Evolutionary conservation across 495 filamentous ascomycete genomes (phyloP).

Genomic region (Aspergillus wentii): DNA sequence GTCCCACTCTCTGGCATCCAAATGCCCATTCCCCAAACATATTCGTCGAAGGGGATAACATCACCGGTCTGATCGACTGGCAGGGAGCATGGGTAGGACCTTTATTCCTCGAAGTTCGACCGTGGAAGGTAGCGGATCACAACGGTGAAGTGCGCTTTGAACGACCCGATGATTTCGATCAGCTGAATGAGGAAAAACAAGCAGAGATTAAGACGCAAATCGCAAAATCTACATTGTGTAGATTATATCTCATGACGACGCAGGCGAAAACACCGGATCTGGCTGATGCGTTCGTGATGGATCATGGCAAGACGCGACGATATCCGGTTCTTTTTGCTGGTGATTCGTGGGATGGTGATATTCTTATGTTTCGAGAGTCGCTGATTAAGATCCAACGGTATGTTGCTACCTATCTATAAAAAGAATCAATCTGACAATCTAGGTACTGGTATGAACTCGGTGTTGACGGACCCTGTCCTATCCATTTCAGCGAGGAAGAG

Average conservation of each 20-base stretch:
- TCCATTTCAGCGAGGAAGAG: constrained; percentile 20
- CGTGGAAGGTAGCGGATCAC: constrained; percentile 20
- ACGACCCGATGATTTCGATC: constrained; percentile 17
- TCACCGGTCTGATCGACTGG: constrained; percentile 32
- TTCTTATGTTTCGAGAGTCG: constrained; percentile 20
- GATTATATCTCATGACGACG: no score
- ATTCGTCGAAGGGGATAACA: constrained; percentile 20
- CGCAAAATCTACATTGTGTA: no score
- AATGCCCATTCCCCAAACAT: constrained; percentile 33
- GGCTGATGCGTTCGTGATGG: constrained; percentile 7
- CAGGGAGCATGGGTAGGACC: constrained; percentile 20
- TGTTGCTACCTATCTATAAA: no score
- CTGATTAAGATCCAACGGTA: constrained; percentile 19
- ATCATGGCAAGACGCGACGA: constrained; percentile 10
- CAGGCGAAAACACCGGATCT: constrained; percentile 18
- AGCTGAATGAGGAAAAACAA: no score
- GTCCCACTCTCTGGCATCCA: constrained; percentile 27
- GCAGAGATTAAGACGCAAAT: no score
- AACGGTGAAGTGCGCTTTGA: constrained; percentile 20
- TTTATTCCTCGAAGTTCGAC: constrained; percentile 19
- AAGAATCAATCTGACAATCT: neutral
- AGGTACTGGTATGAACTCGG: constrained; percentile 22
- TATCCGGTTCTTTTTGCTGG: constrained; percentile 18
- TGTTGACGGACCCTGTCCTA: constrained; percentile 18
- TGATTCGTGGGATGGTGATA: constrained; percentile 23